Base-by-base conservation (phyloP, 2,329 filamentous ascomycete species). In the Neopestalotiopsis rosae region DNA sequence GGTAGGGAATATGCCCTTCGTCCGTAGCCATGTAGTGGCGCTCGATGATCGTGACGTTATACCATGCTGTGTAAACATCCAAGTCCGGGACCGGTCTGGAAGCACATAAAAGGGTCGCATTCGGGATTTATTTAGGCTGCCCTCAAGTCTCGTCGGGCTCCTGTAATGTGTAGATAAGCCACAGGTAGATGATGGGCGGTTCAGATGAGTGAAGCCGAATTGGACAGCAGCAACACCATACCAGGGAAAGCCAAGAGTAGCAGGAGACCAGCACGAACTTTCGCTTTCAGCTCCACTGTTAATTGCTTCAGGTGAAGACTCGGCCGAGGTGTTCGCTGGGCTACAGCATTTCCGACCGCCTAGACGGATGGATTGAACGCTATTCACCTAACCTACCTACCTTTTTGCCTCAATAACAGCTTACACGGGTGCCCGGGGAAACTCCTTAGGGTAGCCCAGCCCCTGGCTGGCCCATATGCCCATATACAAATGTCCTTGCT, bases 21-120 rank as follows among this genome's bases (percentile, higher is more conserved):
- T 20, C 45, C 45, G 45, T 52, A 52, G 45, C 45, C 45, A 52
- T 52, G 45, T 17, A 20, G 45, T 52, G 45, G 45, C 45, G 45
- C 45, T 52, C 45, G 45, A 20, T 52, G 45, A 52, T 52, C 45
- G 45, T 52, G 45, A 52, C 45, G 45, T 52, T 52, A 52, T 52
- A n/a, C 20, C 45, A 52, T 52, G 45, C 17, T 20, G 45, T 52
- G 45, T 52, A 52, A 20, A 9, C 17, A 52, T 10, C 9, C 45
- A n/a, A n/a, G 45, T n/a, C 45, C 45, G 20, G 17, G 45, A 52
- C 45, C 45, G 45, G 45, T 52, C 45, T 52, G 17, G 45, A 52
- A 52, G 4, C 17, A 20, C n/a, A 52, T n/a, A 17, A 17, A 52
- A 52, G 45, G 45, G 45, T 52, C 45, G 20, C 45, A 52, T 52